A percentile compares a stretch with the other conserved stretches of the same genome.
Conservation (phyloP, 129 eudicot species). For the Logfia minima region DNA sequence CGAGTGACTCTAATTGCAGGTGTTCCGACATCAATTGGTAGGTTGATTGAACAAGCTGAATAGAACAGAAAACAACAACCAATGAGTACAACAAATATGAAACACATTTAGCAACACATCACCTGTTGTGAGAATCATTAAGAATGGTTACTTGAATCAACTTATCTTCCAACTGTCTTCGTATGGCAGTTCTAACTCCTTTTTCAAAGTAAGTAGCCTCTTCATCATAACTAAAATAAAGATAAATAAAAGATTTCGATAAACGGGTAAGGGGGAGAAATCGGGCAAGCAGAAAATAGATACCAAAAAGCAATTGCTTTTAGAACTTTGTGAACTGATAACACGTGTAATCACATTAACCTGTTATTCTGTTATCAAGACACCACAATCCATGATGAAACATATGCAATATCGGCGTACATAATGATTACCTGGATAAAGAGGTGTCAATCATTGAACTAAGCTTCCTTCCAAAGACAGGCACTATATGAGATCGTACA, state of each 20-base stretch:
- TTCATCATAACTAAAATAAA: conserved; percentile 64
- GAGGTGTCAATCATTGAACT: conserved; percentile 69
- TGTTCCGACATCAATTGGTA: conserved; percentile 81
- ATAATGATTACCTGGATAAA: conserved; percentile 59
- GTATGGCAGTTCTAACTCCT: conserved; percentile 81
- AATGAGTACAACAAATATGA: conserved; percentile 22
- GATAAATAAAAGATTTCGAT: background rate
- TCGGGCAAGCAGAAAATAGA: background rate
- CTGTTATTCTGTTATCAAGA: conserved; percentile 1
- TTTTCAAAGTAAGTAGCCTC: conserved; percentile 95
- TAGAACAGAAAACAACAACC: conserved; percentile 18
- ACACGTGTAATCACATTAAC: background rate
- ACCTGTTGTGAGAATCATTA: conserved; percentile 4
- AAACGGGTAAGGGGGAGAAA: too few species aligned
- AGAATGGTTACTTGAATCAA: conserved; percentile 68
- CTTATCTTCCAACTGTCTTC: conserved; percentile 88
- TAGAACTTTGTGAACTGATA: background rate
- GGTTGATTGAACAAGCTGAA: conserved; percentile 84
- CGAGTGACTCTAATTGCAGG: conserved; percentile 69
- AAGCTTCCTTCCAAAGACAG: conserved; percentile 88
- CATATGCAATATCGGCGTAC: conserved; percentile 10
- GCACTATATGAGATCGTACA: conserved; percentile 62
- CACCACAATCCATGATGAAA: background rate
- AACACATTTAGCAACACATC: conserved; percentile 15
- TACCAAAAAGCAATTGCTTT: background rate